Base-by-base conservation (phyloP, 495 filamentous ascomycete genomes). In the Copromyces sp. region DNA sequence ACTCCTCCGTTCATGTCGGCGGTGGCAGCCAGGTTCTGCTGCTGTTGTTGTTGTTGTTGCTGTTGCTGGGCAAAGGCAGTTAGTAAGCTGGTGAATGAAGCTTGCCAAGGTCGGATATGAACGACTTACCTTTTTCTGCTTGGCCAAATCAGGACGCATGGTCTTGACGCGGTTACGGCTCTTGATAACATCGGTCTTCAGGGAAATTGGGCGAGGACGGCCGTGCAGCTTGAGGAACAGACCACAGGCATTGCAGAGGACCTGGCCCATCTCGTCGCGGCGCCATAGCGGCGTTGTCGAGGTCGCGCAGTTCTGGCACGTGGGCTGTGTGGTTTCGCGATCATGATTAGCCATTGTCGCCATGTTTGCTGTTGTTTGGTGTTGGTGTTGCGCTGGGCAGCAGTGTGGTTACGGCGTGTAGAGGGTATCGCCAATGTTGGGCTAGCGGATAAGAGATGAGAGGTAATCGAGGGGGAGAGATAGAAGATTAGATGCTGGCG, bases 151-250 rank as follows among this genome's bases (percentile, higher is more conserved):
- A 2, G 86, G 83, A 39, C 86, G 84, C 73, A 91, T 89, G 65
- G 94, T 95, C 86, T 98, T 98, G 69, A 98, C 94, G 71, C 95
- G 90, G 80, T 99, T 99, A 76, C 95, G 94, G 84, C 94, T 97
- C 84, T 99, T 99, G 84, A 99, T 99, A 73, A 98, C 94, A 85
- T 99, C 96, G 61, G 96, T 99, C 84, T 99, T 99, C 76, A 99
- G 88, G 75, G 91, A 94, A 82, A 97, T 97, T 78, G 96, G 96
- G 70, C 95, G 90, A 74, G 96, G 89, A 29, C 94, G 90, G 73
- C 93, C 93, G 76, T 99, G 95, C 73, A 99, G 89, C 85, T 99
- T 99, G 75, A 99, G 86, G 83, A 97, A 99, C 47, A 99, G 83
- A 69, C 95, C 95, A 82, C 95, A 99, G 72, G 95, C 95, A 83